A percentile compares a stretch with the other conserved stretches of the same genome.
phyloP scores from a whole-genome alignment of 2,329 filamentous ascomycete species.

The Fusarium temperatum region DNA sequence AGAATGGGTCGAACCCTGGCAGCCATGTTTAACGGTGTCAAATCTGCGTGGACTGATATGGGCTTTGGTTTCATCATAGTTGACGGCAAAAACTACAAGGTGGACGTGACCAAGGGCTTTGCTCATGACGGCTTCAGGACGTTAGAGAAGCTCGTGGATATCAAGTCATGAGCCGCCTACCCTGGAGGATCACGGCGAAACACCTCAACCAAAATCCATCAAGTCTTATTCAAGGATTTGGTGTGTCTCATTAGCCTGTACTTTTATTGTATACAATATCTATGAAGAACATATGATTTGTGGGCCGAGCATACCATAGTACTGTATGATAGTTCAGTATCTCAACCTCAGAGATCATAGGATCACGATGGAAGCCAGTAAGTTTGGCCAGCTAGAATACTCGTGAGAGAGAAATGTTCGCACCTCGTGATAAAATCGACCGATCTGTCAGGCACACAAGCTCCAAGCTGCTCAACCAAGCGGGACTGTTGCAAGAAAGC shows the following conservation, averaged over 20 bases:
- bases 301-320: background rate
- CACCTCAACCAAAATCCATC: background rate
- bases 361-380: background rate
- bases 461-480: background rate
- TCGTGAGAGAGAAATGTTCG: background rate
- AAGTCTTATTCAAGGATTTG: background rate
- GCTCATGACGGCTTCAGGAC: slow-evolving; percentile 67
- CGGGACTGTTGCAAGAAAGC: background rate
- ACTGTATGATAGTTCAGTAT: background rate
- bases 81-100: slow-evolving; percentile 60
- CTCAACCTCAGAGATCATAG: background rate
- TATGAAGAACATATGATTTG: background rate
- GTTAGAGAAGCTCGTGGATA: slow-evolving; percentile 62
- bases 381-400: background rate
- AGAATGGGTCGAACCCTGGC: slow-evolving; percentile 55
- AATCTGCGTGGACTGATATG: slow-evolving; percentile 63
- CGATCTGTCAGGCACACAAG: slow-evolving; percentile 9
- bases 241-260: slow-evolving; percentile 29
- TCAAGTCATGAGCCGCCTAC: slow-evolving; percentile 28
- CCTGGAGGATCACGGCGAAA: background rate
- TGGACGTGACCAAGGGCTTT: slow-evolving; percentile 67
- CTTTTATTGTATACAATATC: slow-evolving; percentile 26
- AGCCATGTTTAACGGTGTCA: slow-evolving; percentile 56
- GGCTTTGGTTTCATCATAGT: slow-evolving; percentile 64
- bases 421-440: slow-evolving; percentile 27